Percentiles rank a stretch among this genome's conserved stretches.
Evolutionary conservation across 73 alveolate species (phyloP).

Genomic region (Symbiodinium natans): DNA sequence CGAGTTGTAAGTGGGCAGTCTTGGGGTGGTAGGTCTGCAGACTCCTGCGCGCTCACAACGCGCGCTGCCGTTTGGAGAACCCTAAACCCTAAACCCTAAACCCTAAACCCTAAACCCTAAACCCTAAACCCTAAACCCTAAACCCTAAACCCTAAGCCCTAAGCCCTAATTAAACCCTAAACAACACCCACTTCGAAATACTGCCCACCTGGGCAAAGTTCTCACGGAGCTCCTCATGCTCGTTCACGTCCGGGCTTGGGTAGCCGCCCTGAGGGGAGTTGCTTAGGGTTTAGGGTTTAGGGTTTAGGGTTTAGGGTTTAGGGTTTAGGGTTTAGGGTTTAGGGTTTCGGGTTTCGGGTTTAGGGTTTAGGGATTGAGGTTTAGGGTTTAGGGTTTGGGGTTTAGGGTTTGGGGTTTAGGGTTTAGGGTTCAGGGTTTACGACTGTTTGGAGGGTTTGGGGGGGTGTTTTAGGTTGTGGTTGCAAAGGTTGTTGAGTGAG

Average conservation of each 20-base stretch:
- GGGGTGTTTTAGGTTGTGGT: no score
- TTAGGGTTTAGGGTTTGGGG: not conserved
- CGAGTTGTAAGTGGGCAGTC: no score
- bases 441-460: no score
- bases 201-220: slow-evolving; percentile 41
- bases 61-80: no score
- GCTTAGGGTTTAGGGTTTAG: not conserved
- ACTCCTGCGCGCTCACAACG: no score
- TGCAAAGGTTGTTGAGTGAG: no score
- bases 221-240: slow-evolving; percentile 78
- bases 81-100: no score
- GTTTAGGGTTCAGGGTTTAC: not conserved
- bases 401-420: not conserved
- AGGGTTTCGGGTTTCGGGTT: not conserved
- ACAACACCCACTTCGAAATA: not conserved
- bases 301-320: not conserved
- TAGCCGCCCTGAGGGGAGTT: slow-evolving; percentile 64
- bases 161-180: not conserved
- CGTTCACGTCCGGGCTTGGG: slow-evolving; percentile 70
- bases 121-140: no score
- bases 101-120: no score
- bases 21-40: no score
- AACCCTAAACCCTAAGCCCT: no score
- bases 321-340: no score
- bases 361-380: not conserved